These are phyloP conservation scores for Xylaria scruposa DNA, from an alignment of 495 filamentous ascomycete genomes.

Conservation along the genomic window DNA sequence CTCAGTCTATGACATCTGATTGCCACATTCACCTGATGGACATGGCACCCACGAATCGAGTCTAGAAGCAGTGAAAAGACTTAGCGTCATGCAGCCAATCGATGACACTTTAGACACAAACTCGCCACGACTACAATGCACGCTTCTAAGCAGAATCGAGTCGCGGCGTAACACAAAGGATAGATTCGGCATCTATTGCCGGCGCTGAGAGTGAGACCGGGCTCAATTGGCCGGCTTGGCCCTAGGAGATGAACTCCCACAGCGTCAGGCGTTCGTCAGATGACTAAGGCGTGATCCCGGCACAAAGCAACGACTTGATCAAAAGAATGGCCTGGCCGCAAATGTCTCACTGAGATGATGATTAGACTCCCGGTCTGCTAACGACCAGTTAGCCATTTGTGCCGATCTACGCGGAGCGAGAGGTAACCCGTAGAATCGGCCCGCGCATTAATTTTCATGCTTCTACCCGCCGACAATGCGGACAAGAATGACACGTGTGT, in stretches of 20 bases:
- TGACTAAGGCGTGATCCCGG: neutral
- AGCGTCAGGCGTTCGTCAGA: constrained; percentile 14
- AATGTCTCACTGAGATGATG: neutral
- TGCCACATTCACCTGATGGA: neutral
- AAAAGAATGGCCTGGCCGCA: neutral
- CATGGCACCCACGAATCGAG: neutral
- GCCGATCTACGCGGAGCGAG: neutral
- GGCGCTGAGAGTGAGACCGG: constrained; percentile 2
- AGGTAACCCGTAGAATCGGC: constrained; percentile 18
- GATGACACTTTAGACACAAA: neutral
- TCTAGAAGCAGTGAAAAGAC: neutral
- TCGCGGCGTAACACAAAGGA: neutral
- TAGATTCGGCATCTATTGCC: neutral
- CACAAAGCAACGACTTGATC: neutral
- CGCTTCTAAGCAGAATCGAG: neutral
- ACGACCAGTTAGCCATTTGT: constrained; percentile 1
- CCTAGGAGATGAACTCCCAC: neutral
- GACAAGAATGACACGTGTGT: neutral
- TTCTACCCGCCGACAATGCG: neutral
- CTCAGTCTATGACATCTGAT: neutral
- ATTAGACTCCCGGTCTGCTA: neutral
- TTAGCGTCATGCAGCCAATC: constrained; percentile 13
- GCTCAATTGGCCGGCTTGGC: neutral
- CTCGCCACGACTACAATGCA: neutral
- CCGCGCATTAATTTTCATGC: constrained; percentile 9